Evolutionary conservation across 2,329 filamentous ascomycete genomes (phyloP).

Genomic region (Aspergillus glaucus): DNA sequence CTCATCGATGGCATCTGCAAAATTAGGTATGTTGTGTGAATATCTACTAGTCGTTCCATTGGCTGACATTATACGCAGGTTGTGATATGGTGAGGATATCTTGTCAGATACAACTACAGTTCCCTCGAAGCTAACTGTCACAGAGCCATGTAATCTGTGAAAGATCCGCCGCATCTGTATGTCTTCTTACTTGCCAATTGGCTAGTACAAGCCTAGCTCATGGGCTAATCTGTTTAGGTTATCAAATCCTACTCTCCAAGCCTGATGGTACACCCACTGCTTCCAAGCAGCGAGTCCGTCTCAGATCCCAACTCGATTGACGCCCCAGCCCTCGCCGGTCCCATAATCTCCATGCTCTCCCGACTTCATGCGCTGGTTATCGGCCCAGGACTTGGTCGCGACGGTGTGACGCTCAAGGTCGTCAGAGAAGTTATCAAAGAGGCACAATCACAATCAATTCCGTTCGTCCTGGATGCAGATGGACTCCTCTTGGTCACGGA

Average conservation of each 20-base stretch:
- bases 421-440: constrained; percentile 72
- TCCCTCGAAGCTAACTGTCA: background rate
- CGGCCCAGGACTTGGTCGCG: constrained; percentile 84
- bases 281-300: constrained; percentile 65
- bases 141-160: constrained; percentile 88
- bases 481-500: constrained; percentile 72
- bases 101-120: background rate
- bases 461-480: constrained; percentile 88
- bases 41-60: background rate
- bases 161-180: constrained; percentile 63
- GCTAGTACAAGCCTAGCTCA: background rate
- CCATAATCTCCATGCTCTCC: constrained; percentile 72
- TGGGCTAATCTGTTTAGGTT: constrained; percentile 45
- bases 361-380: constrained; percentile 89
- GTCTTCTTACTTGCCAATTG: constrained; percentile 3
- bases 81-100: constrained; percentile 70
- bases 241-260: constrained; percentile 98
- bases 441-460: constrained; percentile 63
- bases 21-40: constrained; percentile 54
- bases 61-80: constrained; percentile 20
- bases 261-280: constrained; percentile 95
- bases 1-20: constrained; percentile 91
- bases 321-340: constrained; percentile 56
- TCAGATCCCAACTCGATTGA: constrained; percentile 44
- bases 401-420: constrained; percentile 82